Conservation (phyloP, 2,329 filamentous ascomycete species). For the Pezicula radicicola region DNA sequence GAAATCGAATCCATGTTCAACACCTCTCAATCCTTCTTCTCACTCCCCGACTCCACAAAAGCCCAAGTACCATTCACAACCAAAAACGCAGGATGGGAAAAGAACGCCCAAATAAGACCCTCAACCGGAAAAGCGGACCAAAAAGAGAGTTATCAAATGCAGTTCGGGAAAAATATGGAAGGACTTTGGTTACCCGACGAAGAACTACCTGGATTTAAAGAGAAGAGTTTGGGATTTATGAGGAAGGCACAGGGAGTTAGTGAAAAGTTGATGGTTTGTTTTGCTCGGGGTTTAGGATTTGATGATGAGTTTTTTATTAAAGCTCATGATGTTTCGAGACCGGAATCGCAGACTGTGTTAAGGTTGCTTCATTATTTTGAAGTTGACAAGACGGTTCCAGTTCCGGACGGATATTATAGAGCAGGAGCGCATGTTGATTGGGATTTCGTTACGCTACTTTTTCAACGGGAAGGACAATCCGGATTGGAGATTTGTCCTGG, state of each 20-base stretch:
- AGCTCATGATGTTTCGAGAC: conserved; percentile 44
- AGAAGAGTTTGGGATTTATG: conserved; percentile 33
- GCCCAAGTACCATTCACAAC: conserved; percentile 46
- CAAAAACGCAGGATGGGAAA: conserved; percentile 50
- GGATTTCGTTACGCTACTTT: conserved; percentile 60
- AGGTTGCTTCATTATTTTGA: conserved; percentile 57
- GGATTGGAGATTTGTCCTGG: conserved; percentile 65
- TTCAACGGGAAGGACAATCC: conserved; percentile 57
- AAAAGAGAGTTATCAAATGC: conserved; percentile 58
- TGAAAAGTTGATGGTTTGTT: conserved; percentile 52
- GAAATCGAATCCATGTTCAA: conserved; percentile 41
- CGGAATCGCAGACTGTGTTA: conserved; percentile 50
- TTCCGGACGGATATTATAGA: conserved; percentile 48
- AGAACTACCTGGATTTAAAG: conserved; percentile 45
- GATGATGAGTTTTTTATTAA: conserved; percentile 50
- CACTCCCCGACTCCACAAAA: conserved; percentile 45
- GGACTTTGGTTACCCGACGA: conserved; percentile 29
- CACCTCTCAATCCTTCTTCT: conserved; percentile 46
- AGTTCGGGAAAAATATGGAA: conserved; percentile 38
- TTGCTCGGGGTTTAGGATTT: conserved; percentile 51
- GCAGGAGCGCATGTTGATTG: conserved; percentile 64
- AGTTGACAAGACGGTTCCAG: conserved; percentile 30
- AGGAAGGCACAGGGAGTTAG: conserved; percentile 37
- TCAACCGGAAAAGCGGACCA: conserved; percentile 52
- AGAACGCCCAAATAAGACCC: conserved; percentile 50